Conservation (phyloP, 129 eudicot genomes). For the Flaveria ramosissima region DNA sequence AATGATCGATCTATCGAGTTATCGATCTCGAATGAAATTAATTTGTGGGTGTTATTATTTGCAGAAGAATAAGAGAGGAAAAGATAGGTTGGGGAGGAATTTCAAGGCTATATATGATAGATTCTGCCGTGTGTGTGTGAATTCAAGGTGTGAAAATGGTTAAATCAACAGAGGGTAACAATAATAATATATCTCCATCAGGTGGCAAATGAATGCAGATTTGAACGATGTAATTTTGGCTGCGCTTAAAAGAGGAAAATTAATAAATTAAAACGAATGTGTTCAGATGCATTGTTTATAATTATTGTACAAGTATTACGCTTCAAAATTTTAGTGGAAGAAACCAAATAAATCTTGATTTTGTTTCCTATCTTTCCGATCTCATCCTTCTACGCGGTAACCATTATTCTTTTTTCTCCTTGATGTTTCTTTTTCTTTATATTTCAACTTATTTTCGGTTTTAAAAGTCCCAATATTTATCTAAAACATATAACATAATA, state of each 20-base stretch:
- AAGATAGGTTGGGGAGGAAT: constrained; percentile 29
- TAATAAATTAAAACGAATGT: constrained; percentile 19
- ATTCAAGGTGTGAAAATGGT: constrained; percentile 54
- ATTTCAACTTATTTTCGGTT: not conserved
- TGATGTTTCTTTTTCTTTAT: not conserved
- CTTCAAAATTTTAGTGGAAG: not conserved
- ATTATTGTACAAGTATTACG: not conserved
- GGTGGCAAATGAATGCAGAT: constrained; percentile 29
- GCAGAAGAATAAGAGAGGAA: constrained; percentile 25
- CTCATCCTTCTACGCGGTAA: constrained; percentile 43
- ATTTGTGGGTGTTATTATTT: constrained; percentile 17
- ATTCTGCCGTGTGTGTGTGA: constrained; percentile 52
- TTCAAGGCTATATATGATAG: constrained; percentile 24
- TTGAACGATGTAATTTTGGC: constrained; percentile 9
- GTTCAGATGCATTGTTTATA: constrained; percentile 21
- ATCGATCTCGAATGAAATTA: not conserved
- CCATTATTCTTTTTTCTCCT: not conserved
- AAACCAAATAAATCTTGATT: not conserved
- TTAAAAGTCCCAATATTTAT: not conserved
- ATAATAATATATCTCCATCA: constrained; percentile 2
- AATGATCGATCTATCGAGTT: not conserved
- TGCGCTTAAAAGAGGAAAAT: constrained; percentile 10
- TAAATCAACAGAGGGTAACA: not conserved
- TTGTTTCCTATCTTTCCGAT: not conserved
- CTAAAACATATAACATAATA: too few species aligned